phyloP scores from a whole-genome alignment of 2,329 filamentous ascomycete genomes.

The Aspergillus amoenus region DNA sequence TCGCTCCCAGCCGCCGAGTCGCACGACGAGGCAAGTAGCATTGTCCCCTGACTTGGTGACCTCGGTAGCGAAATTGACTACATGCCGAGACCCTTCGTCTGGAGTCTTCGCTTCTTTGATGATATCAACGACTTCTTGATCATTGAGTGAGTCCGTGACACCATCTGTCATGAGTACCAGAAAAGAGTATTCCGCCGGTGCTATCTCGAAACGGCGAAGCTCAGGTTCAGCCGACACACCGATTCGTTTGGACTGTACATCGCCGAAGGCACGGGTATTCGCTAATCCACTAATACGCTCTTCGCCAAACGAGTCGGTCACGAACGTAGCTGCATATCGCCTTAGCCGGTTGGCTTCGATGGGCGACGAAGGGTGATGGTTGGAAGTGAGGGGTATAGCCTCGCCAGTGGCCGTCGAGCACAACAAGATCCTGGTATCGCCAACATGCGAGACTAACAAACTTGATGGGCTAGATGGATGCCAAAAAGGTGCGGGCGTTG shows the following conservation, averaged over 20 bases:
- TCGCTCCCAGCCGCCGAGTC: conserved; percentile 65
- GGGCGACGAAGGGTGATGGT: conserved; percentile 89
- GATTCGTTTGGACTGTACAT: conserved; percentile 86
- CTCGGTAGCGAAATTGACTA: conserved; percentile 87
- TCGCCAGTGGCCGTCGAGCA: conserved; percentile 82
- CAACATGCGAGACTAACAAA: conserved; percentile 83
- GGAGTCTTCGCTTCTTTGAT: conserved; percentile 92
- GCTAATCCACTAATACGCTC: conserved; percentile 91
- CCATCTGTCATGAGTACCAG: conserved; percentile 87
- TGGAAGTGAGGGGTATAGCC: conserved; percentile 77
- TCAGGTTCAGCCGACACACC: conserved; percentile 95
- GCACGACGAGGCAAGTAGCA: conserved; percentile 62
- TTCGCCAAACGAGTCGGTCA: conserved; percentile 95
- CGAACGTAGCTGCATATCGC: conserved; percentile 80
- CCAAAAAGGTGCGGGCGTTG: conserved; percentile 91
- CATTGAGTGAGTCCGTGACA: conserved; percentile 77
- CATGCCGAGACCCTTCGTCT: conserved; percentile 74
- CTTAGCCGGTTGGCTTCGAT: conserved; percentile 79
- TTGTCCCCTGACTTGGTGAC: conserved; percentile 67
- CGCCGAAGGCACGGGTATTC: conserved; percentile 91
- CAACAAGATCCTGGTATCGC: conserved; percentile 86
- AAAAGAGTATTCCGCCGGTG: conserved; percentile 83
- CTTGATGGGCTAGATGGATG: conserved; percentile 83
- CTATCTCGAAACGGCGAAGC: conserved; percentile 73
- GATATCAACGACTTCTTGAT: conserved; percentile 95